Percentiles rank a stretch among this genome's conserved stretches.
These are phyloP conservation scores for Boletus smithii DNA, from an alignment of 1,284 basidiomycete species.

Conservation along the genomic window DNA sequence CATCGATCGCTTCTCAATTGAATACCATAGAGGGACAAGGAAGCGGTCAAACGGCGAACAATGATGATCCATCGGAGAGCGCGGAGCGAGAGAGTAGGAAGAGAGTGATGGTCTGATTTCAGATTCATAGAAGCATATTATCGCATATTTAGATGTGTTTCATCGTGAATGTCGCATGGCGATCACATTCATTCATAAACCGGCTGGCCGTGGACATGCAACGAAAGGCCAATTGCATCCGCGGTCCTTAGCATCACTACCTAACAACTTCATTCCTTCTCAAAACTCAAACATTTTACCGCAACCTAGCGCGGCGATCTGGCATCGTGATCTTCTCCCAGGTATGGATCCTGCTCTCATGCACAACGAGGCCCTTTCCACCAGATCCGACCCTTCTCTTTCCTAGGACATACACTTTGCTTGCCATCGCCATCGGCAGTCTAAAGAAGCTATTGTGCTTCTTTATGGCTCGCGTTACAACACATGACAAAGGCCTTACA, in stretches of 20 bases:
- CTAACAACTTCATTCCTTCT: conserved; percentile 2
- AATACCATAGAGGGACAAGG: conserved; percentile 25
- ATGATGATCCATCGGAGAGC: conserved; percentile 29
- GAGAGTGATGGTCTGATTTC: conserved; percentile 42
- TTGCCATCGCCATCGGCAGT: conserved; percentile 7
- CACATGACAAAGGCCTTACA: conserved; percentile 29
- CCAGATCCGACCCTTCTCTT: conserved; percentile 6
- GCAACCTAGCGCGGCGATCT: conserved; percentile 31
- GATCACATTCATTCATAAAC: conserved; percentile 6
- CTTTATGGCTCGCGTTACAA: conserved; percentile 28
- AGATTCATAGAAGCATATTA: conserved; percentile 33
- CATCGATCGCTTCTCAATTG: conserved; percentile 35
- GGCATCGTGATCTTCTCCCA: conserved; percentile 23
- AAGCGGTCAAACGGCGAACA: conserved; percentile 16
- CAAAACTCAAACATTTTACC: conserved; percentile 24
- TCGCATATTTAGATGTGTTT: conserved; percentile 22
- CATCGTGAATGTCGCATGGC: conserved; percentile 23
- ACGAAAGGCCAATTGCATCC: conserved; percentile 4
- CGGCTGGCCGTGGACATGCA: conserved; percentile 20
- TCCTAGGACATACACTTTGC: conserved; percentile 15
- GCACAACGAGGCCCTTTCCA: conserved; percentile 19
- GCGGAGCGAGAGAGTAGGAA: conserved; percentile 37
- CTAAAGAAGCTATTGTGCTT: conserved; percentile 22
- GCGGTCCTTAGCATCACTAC: conserved; percentile 13
- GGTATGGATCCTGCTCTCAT: conserved; percentile 13